Evolutionary conservation across 176 grass and related monocot species (phyloP), one percentile per base, ranked within the genome.

Genomic region (Avena atlantica): DNA sequence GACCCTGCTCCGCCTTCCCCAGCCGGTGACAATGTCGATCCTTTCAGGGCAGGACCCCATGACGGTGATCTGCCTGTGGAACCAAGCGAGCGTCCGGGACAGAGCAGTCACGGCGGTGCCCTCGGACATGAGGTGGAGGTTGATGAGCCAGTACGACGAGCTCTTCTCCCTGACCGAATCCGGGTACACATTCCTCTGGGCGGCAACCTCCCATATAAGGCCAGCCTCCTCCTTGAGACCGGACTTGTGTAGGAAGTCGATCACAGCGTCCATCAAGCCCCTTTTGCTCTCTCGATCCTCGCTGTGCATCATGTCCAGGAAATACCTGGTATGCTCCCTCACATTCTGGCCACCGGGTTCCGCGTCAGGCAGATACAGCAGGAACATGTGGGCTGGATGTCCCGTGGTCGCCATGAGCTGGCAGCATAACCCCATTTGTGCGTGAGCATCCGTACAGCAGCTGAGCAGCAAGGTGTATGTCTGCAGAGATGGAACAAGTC

Each of bases 211-310:
- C 94, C 97, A 98, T 55, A 98, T 91, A 29, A 96, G 86, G 14
- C 97, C 97, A 13, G 97, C 97, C 70, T 98, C 97, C 83, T 98
- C 97, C 86, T 98, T 98, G 21, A 94, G 90, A n/a, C 92, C 94
- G 0, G 92, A 96, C 78, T 92, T 93, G 85, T 96, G 93, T 47
- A 98, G 84, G 87, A 98, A 98, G 59, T 98, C 90, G 80, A 98
- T 90, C 21, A 98, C 88, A 25, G 97, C 93, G 85, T 98, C 97
- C 83, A 98, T 87, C 25, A 98, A 67, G 62, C 94, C 97, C 77
- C 97, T 84, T 81, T 98, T 98, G 65, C 97, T 94, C 90, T 98
- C 97, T 56, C 94, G 81, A 51, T 96, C 97, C 88, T 98, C 97
- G 23, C 86, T 98, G 76, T 98, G 97, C 92, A 98, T 92, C 92